These are phyloP conservation scores for Globisporangium iwayamae DNA, from an alignment of 352 stramenopile genomes.

Conservation along the genomic window DNA sequence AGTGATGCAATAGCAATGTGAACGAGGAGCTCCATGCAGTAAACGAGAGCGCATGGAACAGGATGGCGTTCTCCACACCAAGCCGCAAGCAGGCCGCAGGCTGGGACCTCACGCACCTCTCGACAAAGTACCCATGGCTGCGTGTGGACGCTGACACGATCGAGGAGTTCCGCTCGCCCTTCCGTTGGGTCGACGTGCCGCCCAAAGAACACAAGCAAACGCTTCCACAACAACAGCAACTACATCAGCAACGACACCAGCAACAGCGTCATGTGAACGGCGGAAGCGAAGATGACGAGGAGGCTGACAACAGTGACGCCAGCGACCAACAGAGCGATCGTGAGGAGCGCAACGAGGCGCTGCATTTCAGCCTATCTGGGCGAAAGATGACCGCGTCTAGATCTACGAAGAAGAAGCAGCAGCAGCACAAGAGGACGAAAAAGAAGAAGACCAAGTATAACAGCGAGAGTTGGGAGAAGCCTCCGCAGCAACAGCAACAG, in stretches of 20 bases:
- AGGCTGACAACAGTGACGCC: not conserved
- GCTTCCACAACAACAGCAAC: not conserved
- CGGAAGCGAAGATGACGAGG: not conserved
- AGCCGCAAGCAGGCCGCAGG: not conserved
- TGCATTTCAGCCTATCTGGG: conserved; percentile 14
- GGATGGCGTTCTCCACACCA: conserved; percentile 1
- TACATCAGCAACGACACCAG: not conserved
- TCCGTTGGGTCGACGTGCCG: conserved; percentile 33
- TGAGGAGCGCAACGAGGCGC: conserved; percentile 13
- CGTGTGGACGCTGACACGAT: conserved; percentile 59
- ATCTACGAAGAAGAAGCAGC: not conserved
- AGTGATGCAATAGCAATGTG: not conserved
- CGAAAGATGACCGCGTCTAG: not conserved
- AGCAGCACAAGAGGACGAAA: not conserved
- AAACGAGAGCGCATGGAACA: not conserved
- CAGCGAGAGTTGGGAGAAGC: not conserved
- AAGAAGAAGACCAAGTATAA: not conserved
- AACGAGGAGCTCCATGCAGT: not conserved
- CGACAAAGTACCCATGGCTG: conserved; percentile 75
- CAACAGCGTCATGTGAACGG: conserved; percentile 9
- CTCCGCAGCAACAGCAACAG: not conserved
- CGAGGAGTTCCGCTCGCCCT: conserved; percentile 62
- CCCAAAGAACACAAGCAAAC: not conserved
- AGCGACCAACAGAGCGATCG: not conserved
- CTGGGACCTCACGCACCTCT: conserved; percentile 59